A percentile compares a stretch with the other conserved stretches of the same genome.
phyloP scores from a whole-genome alignment of 2,329 filamentous ascomycete species.

The Pezicula carpinea region DNA sequence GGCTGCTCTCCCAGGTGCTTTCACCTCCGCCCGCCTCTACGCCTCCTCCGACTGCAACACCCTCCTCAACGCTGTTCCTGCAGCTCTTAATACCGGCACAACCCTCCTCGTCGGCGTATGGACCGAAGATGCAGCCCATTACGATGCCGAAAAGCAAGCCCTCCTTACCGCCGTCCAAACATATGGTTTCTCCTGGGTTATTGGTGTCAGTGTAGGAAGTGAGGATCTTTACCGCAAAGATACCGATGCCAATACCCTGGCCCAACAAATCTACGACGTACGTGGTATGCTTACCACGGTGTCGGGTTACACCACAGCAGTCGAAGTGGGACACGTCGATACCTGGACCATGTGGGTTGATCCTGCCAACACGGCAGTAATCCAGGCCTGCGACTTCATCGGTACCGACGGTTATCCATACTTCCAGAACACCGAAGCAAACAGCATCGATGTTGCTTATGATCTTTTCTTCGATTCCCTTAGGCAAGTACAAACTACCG shows the following conservation, averaged over 20 bases:
- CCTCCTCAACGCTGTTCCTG: constrained; percentile 44
- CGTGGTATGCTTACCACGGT: constrained; percentile 46
- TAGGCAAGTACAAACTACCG: constrained; percentile 26
- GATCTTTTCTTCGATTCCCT: constrained; percentile 44
- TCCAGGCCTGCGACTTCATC: constrained; percentile 59
- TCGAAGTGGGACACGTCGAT: constrained; percentile 61
- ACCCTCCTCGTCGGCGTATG: constrained; percentile 62
- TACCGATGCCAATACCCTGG: constrained; percentile 34
- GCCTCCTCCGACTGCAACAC: constrained; percentile 48
- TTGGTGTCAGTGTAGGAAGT: constrained; percentile 61
- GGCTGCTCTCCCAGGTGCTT: constrained; percentile 42
- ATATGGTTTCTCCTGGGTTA: constrained; percentile 55
- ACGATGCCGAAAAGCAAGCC: constrained; percentile 55
- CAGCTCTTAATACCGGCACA: constrained; percentile 56
- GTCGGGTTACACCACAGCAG: constrained; percentile 43
- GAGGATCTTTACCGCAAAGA: constrained; percentile 62
- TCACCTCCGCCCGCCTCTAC: constrained; percentile 59
- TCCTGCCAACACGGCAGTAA: constrained; percentile 52
- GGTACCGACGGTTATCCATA: constrained; percentile 64
- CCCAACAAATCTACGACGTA: constrained; percentile 44
- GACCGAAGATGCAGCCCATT: constrained; percentile 51
- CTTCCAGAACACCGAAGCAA: constrained; percentile 54
- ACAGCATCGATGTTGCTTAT: constrained; percentile 50
- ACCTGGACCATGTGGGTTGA: constrained; percentile 63
- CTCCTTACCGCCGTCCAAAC: constrained; percentile 50